A percentile compares a stretch with the other conserved stretches of the same genome.
phyloP scores from a whole-genome alignment of 1,139 yeast species.

The Ogataea hybrid region DNA sequence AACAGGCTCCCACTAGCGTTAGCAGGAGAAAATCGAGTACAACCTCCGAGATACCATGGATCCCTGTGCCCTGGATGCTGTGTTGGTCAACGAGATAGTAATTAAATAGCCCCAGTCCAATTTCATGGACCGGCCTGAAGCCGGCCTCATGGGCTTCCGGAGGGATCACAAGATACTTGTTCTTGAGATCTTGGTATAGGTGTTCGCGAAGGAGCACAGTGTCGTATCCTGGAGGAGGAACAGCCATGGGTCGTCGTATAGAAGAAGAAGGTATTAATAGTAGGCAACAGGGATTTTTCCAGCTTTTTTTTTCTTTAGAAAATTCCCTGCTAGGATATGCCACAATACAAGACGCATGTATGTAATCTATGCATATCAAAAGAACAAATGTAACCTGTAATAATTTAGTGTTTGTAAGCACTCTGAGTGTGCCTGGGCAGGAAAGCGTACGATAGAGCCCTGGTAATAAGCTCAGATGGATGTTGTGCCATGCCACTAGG shows the following conservation, averaged over 20 bases:
- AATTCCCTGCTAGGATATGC: neutral
- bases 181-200: conserved; percentile 24
- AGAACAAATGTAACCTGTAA: neutral
- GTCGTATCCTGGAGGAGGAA: conserved; percentile 29
- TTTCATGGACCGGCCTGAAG: conserved; percentile 26
- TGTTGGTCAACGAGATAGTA: conserved; percentile 22
- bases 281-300: conserved; percentile 1
- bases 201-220: conserved; percentile 31
- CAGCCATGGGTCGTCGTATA: conserved; percentile 19
- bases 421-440: too few species aligned
- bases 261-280: neutral
- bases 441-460: too few species aligned
- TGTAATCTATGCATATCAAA: neutral
- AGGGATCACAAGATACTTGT: conserved; percentile 25
- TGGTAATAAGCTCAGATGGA: too few species aligned
- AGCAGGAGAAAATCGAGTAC: conserved; percentile 4
- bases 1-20: neutral
- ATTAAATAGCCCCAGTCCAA: conserved; percentile 28
- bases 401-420: neutral
- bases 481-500: too few species aligned
- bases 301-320: neutral
- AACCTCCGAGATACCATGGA: conserved; percentile 6
- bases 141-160: conserved; percentile 20
- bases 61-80: neutral
- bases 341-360: neutral